Base-by-base conservation (phyloP, 192 early-diverging fungal species). In the Mortierella hygrophila region DNA sequence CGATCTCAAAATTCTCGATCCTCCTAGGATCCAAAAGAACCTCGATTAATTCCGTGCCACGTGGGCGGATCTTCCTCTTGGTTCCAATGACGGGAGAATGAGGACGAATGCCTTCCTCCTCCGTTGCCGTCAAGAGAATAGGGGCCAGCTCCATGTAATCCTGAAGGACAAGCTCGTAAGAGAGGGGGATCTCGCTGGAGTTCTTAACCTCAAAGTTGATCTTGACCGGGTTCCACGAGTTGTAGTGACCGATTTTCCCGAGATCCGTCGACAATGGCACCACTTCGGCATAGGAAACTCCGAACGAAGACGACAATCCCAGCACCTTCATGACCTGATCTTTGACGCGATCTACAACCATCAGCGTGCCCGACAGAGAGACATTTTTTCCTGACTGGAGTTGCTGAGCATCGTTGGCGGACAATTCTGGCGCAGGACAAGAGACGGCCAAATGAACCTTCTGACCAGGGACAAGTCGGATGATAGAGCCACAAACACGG, bases 171-270 rank as follows among this genome's bases (percentile, higher is more conserved):
- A 93, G 76, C 42, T 93, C 90, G 87, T 94, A 97, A 10, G 80
- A 76, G 15, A 95, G 78, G 10, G 92, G 90, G 46, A 94, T 91
- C 38, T 94, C 93, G 4, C 95, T 90, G 3, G 88, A 37, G 79
- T 97, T 97, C 10, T 89, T 82, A 16, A 96, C 74, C 11, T 90
- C 82, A 81, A 97, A 94, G 23, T 87, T 76, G 72, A 96, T 91
- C 60, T 78, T 78, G 18, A 90, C 90, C 15, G 91, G 89, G 38
- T 91, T 85, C 95, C 94, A 97, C 15, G 92, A 92, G 82, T 94
- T 96, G 32, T 90, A 88, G 76, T 96, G 92, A 7, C 96, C 95
- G 63, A 96, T 93, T 81, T 95, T 96, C 3, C 96, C 96, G 18
- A 97, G 72, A 74, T 97, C 93, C 5, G 89, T 89, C 23, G 89